phyloP scores from a whole-genome alignment of 352 stramenopile species.

The Pythium aphanidermatum region DNA sequence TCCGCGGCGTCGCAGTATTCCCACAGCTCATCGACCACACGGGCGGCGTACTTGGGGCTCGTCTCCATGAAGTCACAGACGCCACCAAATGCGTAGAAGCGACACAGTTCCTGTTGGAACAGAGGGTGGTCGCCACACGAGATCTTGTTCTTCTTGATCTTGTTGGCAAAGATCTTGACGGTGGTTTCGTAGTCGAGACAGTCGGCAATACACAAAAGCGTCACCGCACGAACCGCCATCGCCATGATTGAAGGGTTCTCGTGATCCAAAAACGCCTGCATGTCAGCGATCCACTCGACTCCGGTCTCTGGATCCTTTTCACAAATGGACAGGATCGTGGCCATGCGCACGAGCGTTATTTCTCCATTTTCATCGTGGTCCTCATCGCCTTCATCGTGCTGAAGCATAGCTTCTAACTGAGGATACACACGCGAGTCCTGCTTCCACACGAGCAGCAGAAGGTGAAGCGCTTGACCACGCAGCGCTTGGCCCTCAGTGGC shows the following conservation, averaged over 20 bases:
- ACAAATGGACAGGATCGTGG: constrained; percentile 60
- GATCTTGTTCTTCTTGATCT: constrained; percentile 64
- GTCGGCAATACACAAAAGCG: constrained; percentile 44
- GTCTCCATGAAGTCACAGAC: constrained; percentile 22
- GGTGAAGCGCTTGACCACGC: constrained; percentile 39
- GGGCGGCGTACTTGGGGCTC: constrained; percentile 36
- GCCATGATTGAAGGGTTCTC: constrained; percentile 37
- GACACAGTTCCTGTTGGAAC: constrained; percentile 52
- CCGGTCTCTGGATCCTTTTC: constrained; percentile 54
- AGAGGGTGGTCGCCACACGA: constrained; percentile 31
- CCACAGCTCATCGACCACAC: constrained; percentile 50
- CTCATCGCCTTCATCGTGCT: constrained; percentile 25
- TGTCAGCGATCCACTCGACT: constrained; percentile 56
- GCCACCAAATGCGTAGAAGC: constrained; percentile 36
- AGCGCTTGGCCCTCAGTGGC: constrained; percentile 12
- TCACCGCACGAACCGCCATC: constrained; percentile 63
- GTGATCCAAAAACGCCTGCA: constrained; percentile 57
- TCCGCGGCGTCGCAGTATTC: constrained; percentile 27
- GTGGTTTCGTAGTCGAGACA: constrained; percentile 71
- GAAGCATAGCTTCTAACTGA: constrained; percentile 43
- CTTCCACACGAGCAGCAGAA: constrained; percentile 59
- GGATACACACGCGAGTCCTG: constrained; percentile 64
- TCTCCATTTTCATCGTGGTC: constrained; percentile 30
- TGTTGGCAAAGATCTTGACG: constrained; percentile 68
- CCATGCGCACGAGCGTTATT: constrained; percentile 41